Base-by-base conservation (phyloP, 2,329 filamentous ascomycete genomes). In the Ambrosiella cleistominuta region DNA sequence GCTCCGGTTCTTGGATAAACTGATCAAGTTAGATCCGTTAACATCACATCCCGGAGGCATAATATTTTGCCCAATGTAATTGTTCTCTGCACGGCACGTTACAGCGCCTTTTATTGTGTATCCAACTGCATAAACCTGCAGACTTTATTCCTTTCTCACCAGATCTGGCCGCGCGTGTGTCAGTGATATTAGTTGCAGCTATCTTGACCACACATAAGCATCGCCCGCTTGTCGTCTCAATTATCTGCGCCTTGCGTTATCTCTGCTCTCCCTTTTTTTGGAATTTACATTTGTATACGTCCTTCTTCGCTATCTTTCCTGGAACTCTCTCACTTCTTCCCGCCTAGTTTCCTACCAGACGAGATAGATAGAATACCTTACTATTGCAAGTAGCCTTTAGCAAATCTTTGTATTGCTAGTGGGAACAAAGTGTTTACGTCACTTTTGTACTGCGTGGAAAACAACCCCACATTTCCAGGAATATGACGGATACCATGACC, bases 401-500 rank as follows among this genome's bases (percentile, higher is more conserved):
- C 47, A 19, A 51, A 51, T 51, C 47, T 51, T 51, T 36, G 47
- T 51, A 51, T 51, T 51, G 47, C 47, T 51, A 27, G 47, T 51
- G 47, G 47, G 47, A 4, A n/a, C 47, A 35, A 17, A 27, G 47
- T 51, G 47, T 51, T 51, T 51, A 51, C 3, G 35, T 51, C 35
- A 11, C 47, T 19, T 11, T 11, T 35, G 47, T 19, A 36, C 27
- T 51, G 3, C 27, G 47, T 51, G 47, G 47, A 51, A 27, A 13
- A 39, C 19, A 40, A 42, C 62, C 64, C 62, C 59, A 59, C 61
- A 59, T 15, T 17, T 47, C n/a, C 44, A 66, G 69, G 73, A 74
- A 73, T 68, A 83, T 83, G 79, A 77, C 78, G 71, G 79, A 82
- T 70, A 79, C 74, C 64, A 84, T 83, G 81, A 82, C 80, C 64